phyloP scores from a whole-genome alignment of 1,284 basidiomycete species.

The Rhodotorula sp. region DNA sequence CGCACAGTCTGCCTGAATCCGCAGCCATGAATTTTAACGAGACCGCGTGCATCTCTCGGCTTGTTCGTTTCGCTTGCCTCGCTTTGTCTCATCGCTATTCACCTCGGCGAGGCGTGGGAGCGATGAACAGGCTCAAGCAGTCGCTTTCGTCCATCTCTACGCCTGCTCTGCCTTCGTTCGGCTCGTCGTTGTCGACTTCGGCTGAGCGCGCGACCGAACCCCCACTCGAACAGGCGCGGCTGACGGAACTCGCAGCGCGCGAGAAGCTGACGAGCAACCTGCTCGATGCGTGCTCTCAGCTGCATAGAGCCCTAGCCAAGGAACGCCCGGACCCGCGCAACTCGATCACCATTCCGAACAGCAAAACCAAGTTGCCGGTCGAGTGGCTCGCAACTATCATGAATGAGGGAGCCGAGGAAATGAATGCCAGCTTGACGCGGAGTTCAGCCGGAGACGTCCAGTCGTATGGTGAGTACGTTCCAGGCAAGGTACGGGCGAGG shows the following conservation, averaged over 20 bases:
- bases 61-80: not conserved
- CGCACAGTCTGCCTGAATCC: not conserved
- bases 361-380: not conserved
- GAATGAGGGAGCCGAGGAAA: constrained; percentile 1
- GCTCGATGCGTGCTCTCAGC: constrained; percentile 1
- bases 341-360: not conserved
- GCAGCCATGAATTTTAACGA: not conserved
- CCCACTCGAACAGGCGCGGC: not conserved
- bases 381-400: constrained; percentile 10
- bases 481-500: too few species aligned
- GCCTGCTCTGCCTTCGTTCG: constrained; percentile 8
- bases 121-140: constrained; percentile 24
- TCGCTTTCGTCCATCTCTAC: constrained; percentile 4
- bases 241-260: constrained; percentile 4
- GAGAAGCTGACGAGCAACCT: not conserved
- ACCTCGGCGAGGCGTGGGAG: not conserved
- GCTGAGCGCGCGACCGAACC: not conserved
- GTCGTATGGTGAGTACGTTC: not conserved
- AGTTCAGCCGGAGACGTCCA: not conserved
- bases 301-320: constrained; percentile 14
- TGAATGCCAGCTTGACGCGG: not conserved
- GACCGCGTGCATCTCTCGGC: not conserved
- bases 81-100: not conserved
- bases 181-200: not conserved
- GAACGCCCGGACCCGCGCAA: constrained; percentile 1